Evolutionary conservation across 495 filamentous ascomycete genomes (phyloP), one percentile per base, ranked within the genome.

Genomic region (Aspergillus baeticus): DNA sequence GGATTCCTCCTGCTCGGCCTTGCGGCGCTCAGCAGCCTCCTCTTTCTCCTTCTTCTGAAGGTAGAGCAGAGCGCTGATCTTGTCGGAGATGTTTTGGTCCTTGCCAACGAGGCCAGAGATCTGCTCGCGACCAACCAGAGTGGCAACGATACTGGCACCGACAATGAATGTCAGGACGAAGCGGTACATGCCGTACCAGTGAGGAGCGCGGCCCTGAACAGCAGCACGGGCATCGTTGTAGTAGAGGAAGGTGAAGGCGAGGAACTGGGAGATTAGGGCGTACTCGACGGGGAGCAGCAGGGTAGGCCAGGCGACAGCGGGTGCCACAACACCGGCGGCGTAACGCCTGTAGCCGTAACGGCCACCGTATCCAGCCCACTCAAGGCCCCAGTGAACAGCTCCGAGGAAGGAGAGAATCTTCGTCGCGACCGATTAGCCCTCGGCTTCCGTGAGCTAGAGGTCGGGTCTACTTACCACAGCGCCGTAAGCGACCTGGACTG

Each of bases 111-210:
- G 73, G 55, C 87, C 82, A 50, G 83, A 84, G 65, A 98, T 88
- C 70, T 93, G 86, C 63, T 92, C 89, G 55, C 94, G 82, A 35
- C 90, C 92, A 61, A 98, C 81, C 65, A 98, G 78, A 59, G 83
- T 92, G 57, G 91, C 76, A n/a, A 95, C 82, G 62, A 98, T 92
- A 61, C 87, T 88, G 42, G 81, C 81, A 41, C 94, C 95, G 51
- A 98, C 94, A 29, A 98, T 73, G 69, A 95, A 95, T 15, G 94
- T 98, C 68, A 98, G 81, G 10, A 97, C 88, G 70, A 97, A 98
- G 49, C 94, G 90, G 77, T 98, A 98, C 36, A 86, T 89, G 60
- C 79, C 81, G 71, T 98, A 98, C 94, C 94, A 98, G 36, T 79
- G 69, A 21, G 94, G 94, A n/a, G 86, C 85, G 88, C 90, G 95